A percentile compares a stretch with the other conserved stretches of the same genome.
phyloP scores from a whole-genome alignment of 257 asterid genomes.

The Penstemon eatonii region DNA sequence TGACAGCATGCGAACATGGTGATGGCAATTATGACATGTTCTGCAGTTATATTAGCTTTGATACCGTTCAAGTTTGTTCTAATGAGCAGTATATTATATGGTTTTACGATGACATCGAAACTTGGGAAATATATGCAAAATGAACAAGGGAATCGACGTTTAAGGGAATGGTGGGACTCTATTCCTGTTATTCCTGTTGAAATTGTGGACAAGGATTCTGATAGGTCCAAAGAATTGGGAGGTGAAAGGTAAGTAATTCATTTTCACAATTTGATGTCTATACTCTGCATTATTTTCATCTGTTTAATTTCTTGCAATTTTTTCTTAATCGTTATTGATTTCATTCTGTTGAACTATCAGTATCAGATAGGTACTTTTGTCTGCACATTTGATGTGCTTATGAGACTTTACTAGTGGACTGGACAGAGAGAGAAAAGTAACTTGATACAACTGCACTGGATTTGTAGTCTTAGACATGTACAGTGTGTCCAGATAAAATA shows the following conservation, averaged over 20 bases:
- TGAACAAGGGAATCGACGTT: slow-evolving; percentile 63
- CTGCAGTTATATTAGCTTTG: slow-evolving; percentile 48
- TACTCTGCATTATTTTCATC: neutral
- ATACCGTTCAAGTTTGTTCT: slow-evolving; percentile 65
- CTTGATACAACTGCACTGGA: neutral
- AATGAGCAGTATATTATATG: slow-evolving; percentile 37
- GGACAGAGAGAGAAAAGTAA: neutral
- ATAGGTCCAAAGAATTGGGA: slow-evolving; percentile 12
- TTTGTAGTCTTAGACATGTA: neutral
- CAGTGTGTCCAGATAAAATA: neutral
- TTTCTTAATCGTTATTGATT: neutral
- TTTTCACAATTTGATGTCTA: neutral
- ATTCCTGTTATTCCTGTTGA: slow-evolving; percentile 73
- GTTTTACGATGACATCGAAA: slow-evolving; percentile 44
- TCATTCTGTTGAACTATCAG: slow-evolving; percentile 1
- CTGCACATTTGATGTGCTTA: neutral
- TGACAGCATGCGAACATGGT: slow-evolving; percentile 72
- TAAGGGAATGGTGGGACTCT: slow-evolving; percentile 94
- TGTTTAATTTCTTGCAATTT: neutral
- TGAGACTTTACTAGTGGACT: neutral
- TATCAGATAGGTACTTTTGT: slow-evolving; percentile 6
- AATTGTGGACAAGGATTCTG: slow-evolving; percentile 36
- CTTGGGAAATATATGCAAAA: slow-evolving; percentile 45
- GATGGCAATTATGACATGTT: slow-evolving; percentile 40
- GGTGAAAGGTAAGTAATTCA: neutral